These are phyloP conservation scores for Saccharomycopsis hybrid DNA, from an alignment of 1,139 yeast genomes.

Conservation along the genomic window DNA sequence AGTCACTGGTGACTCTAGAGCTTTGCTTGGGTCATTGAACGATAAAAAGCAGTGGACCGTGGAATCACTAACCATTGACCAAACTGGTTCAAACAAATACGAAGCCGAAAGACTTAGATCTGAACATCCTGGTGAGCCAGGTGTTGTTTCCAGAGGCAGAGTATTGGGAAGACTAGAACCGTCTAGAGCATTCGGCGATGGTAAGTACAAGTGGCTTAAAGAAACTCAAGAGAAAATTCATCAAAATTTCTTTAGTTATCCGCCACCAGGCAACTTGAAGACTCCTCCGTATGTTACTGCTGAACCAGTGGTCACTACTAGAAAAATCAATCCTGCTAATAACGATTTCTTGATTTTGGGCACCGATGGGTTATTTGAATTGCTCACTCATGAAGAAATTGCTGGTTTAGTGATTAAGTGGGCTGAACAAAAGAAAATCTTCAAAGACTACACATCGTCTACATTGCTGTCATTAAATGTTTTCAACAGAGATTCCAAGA, in stretches of 20 bases:
- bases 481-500: neutral
- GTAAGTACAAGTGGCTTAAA: constrained; percentile 53
- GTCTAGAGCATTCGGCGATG: constrained; percentile 95
- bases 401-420: constrained; percentile 89
- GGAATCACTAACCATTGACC: constrained; percentile 79
- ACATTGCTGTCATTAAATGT: constrained; percentile 1
- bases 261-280: constrained; percentile 67
- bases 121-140: constrained; percentile 90
- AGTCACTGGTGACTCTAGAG: constrained; percentile 95
- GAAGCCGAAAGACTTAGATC: constrained; percentile 78
- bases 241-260: constrained; percentile 75
- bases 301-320: constrained; percentile 84
- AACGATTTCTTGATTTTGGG: constrained; percentile 90
- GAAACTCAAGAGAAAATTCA: constrained; percentile 70
- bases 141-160: constrained; percentile 79
- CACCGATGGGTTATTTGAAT: constrained; percentile 89
- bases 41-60: constrained; percentile 78
- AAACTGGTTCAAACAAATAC: constrained; percentile 85
- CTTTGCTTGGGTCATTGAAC: constrained; percentile 70
- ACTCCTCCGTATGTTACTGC: constrained; percentile 99
- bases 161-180: constrained; percentile 95
- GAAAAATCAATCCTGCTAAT: constrained; percentile 61
- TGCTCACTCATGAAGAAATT: constrained; percentile 87
- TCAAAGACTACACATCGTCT: constrained; percentile 23
- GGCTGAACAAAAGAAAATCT: constrained; percentile 72